Evolutionary conservation across 768 basidiomycete genomes (phyloP).

Genomic region (Paxillus rubicundulus): DNA sequence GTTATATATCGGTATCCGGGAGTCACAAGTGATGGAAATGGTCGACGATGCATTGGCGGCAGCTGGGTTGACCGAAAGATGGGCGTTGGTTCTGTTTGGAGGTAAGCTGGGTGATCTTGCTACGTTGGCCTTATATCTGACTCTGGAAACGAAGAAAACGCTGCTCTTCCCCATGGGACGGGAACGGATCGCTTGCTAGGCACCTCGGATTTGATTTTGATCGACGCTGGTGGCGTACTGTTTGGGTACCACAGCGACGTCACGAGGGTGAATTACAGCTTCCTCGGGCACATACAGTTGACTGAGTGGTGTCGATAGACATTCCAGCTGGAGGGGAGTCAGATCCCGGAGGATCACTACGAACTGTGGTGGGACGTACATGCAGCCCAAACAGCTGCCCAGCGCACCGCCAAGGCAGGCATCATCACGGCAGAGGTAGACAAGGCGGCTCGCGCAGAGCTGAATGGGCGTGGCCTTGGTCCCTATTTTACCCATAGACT

Average conservation of each 20-base stretch:
- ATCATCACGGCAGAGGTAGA: slow-evolving; percentile 57
- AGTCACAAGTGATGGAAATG: slow-evolving; percentile 65
- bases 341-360: slow-evolving; percentile 51
- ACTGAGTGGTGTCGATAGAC: slow-evolving; percentile 40
- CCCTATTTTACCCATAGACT: slow-evolving; percentile 77
- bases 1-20: slow-evolving; percentile 70
- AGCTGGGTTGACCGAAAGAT: slow-evolving; percentile 58
- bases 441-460: slow-evolving; percentile 52
- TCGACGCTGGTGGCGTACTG: slow-evolving; percentile 70
- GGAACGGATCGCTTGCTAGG: slow-evolving; percentile 65
- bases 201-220: slow-evolving; percentile 62
- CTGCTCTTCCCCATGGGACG: slow-evolving; percentile 80
- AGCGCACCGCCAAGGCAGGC: slow-evolving; percentile 46
- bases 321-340: slow-evolving; percentile 57
- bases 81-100: slow-evolving; percentile 74
- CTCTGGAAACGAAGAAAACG: slow-evolving; percentile 56
- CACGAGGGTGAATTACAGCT: slow-evolving; percentile 54
- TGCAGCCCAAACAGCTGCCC: slow-evolving; percentile 58
- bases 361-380: slow-evolving; percentile 66
- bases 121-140: not conserved
- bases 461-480: slow-evolving; percentile 45
- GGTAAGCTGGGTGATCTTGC: slow-evolving; percentile 41
- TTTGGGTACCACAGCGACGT: slow-evolving; percentile 79
- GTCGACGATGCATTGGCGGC: slow-evolving; percentile 51
- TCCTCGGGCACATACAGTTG: not conserved